Conservation (phyloP, 228 moss, liverwort and hornwort species). For the Sphagnum fallax region DNA sequence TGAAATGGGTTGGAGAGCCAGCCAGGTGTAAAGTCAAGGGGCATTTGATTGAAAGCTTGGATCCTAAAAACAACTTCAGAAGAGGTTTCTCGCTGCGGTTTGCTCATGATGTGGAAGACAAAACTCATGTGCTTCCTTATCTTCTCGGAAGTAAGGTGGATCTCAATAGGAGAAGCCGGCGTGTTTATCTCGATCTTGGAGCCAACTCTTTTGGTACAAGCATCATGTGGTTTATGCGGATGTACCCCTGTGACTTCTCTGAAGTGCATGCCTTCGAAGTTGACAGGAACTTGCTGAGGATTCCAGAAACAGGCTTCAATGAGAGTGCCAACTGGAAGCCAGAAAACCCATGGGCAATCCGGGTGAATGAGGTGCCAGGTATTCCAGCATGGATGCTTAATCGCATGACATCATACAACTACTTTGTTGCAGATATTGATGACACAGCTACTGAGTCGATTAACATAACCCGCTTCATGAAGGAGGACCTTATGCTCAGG, state of each 20-base stretch:
- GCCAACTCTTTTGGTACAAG: constrained; percentile 57
- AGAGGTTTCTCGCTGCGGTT: constrained; percentile 61
- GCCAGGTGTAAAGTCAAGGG: constrained; percentile 72
- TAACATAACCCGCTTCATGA: constrained; percentile 75
- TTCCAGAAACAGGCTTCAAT: constrained; percentile 45
- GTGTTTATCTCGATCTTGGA: constrained; percentile 66
- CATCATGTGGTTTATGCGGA: constrained; percentile 48
- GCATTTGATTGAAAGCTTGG: constrained; percentile 64
- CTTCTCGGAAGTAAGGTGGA: constrained; percentile 56
- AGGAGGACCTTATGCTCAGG: constrained; percentile 45
- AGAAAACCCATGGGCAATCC: constrained; percentile 11
- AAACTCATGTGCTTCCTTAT: constrained; percentile 54
- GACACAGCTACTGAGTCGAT: constrained; percentile 8
- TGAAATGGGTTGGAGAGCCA: constrained; percentile 76
- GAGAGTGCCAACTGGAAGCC: constrained; percentile 43
- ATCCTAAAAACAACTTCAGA: constrained; percentile 52
- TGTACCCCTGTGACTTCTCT: constrained; percentile 56
- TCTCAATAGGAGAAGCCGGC: constrained; percentile 35
- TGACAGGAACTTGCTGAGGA: constrained; percentile 11
- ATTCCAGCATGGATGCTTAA: constrained; percentile 68
- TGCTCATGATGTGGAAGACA: constrained; percentile 50
- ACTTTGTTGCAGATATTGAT: constrained; percentile 47
- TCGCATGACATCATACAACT: constrained; percentile 55
- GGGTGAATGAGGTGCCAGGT: constrained; percentile 23
- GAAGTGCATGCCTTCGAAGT: constrained; percentile 72